A percentile compares a stretch with the other conserved stretches of the same genome.
These are phyloP conservation scores for Penicillium flavigenum DNA, from an alignment of 495 filamentous ascomycete genomes.

Conservation along the genomic window DNA sequence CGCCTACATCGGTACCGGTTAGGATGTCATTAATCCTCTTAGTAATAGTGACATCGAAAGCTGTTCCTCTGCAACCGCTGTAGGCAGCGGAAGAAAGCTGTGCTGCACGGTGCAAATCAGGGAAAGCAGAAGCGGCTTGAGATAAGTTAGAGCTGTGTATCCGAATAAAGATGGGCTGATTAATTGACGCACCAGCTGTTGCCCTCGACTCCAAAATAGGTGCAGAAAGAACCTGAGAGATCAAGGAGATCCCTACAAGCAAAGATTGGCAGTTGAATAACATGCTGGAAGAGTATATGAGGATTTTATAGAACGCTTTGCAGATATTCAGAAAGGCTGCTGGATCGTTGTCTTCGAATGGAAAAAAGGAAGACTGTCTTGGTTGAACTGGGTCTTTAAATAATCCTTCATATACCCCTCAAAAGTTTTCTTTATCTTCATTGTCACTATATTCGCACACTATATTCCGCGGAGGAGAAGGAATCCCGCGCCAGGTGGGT, in stretches of 20 bases:
- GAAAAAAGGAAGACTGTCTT: not conserved
- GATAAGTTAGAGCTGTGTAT: not conserved
- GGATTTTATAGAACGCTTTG: not conserved
- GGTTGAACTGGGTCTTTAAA: constrained; percentile 1
- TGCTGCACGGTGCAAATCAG: constrained; percentile 30
- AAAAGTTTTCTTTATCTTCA: not conserved
- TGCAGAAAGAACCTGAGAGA: constrained; percentile 17
- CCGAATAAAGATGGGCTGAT: not conserved
- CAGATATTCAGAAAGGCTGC: not conserved
- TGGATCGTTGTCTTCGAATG: not conserved
- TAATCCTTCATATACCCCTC: not conserved
- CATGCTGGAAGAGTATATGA: constrained; percentile 13
- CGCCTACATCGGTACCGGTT: constrained; percentile 31
- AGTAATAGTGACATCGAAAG: constrained; percentile 38
- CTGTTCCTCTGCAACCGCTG: constrained; percentile 26
- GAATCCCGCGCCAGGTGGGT: not conserved
- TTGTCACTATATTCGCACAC: not conserved
- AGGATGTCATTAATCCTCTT: constrained; percentile 25
- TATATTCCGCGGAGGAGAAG: not conserved
- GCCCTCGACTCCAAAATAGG: constrained; percentile 20
- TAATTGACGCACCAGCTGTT: constrained; percentile 17
- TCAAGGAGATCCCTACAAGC: constrained; percentile 10
- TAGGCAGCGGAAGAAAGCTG: constrained; percentile 39
- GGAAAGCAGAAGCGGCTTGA: constrained; percentile 26
- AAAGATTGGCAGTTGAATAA: constrained; percentile 9